phyloP scores from a whole-genome alignment of 2,329 filamentous ascomycete genomes.

The Colletotrichum incanum region DNA sequence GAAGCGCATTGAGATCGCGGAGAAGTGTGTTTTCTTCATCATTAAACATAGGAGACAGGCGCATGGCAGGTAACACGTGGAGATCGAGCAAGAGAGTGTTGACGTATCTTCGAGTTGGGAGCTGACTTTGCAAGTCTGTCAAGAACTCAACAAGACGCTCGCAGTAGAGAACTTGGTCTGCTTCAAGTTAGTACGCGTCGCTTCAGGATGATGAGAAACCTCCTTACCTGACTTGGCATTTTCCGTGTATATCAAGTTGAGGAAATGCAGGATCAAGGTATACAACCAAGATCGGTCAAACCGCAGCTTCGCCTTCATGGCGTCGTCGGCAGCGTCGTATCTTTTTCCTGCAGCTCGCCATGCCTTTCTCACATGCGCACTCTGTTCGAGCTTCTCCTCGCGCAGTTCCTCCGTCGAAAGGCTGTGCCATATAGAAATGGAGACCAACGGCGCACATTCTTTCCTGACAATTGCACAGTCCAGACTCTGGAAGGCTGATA shows the following conservation, averaged over 20 bases:
- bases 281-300: slow-evolving; percentile 97
- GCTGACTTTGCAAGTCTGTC: slow-evolving; percentile 90
- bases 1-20: slow-evolving; percentile 84
- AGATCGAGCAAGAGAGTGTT: slow-evolving; percentile 90
- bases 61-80: slow-evolving; percentile 84
- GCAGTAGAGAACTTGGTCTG: slow-evolving; percentile 84
- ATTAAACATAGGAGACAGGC: slow-evolving; percentile 83
- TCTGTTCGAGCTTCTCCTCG: slow-evolving; percentile 80
- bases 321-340: slow-evolving; percentile 88
- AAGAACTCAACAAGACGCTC: slow-evolving; percentile 95
- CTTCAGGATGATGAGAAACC: slow-evolving; percentile 5
- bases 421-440: slow-evolving; percentile 96
- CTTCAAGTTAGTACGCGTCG: slow-evolving; percentile 47
- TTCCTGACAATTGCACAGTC: slow-evolving; percentile 92
- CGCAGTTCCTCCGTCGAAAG: slow-evolving; percentile 83
- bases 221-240: slow-evolving; percentile 62
- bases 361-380: slow-evolving; percentile 84
- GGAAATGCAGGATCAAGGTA: slow-evolving; percentile 86
- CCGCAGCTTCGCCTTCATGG: slow-evolving; percentile 82
- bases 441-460: slow-evolving; percentile 95
- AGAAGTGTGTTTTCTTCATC: slow-evolving; percentile 83
- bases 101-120: slow-evolving; percentile 94
- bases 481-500: slow-evolving; percentile 92
- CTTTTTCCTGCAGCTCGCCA: slow-evolving; percentile 92
- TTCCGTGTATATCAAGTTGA: slow-evolving; percentile 78